Evolutionary conservation across 352 stramenopile genomes (phyloP).

Genomic region (Pythium myriotylum): DNA sequence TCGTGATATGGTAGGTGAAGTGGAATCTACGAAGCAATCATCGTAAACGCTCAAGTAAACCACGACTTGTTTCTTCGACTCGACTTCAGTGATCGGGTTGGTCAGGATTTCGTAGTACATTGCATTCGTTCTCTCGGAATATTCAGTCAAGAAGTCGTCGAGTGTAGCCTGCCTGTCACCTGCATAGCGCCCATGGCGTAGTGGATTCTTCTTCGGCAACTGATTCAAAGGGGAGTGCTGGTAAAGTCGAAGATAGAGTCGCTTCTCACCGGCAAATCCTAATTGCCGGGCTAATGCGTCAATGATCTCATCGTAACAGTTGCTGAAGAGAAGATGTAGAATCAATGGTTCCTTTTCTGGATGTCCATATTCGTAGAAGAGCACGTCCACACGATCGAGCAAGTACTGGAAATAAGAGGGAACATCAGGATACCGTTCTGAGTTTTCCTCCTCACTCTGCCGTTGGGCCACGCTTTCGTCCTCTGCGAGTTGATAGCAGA

Average conservation of each 20-base stretch:
- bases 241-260: conserved; percentile 74
- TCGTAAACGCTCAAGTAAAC: conserved; percentile 84
- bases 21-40: conserved; percentile 56
- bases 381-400: conserved; percentile 78
- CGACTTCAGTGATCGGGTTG: conserved; percentile 83
- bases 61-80: conserved; percentile 80
- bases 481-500: conserved; percentile 74
- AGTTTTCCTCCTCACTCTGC: not conserved
- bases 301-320: conserved; percentile 78
- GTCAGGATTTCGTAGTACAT: conserved; percentile 78
- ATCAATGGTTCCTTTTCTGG: conserved; percentile 51
- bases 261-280: conserved; percentile 40
- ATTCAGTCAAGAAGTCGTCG: conserved; percentile 74
- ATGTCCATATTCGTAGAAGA: conserved; percentile 58
- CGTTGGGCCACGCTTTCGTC: conserved; percentile 25
- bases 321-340: conserved; percentile 63
- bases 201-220: conserved; percentile 62
- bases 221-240: conserved; percentile 74
- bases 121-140: conserved; percentile 63
- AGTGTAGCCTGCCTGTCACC: conserved; percentile 62
- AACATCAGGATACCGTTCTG: conserved; percentile 68
- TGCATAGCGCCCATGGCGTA: conserved; percentile 68
- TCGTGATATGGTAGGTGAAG: conserved; percentile 32
- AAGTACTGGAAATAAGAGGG: conserved; percentile 83
- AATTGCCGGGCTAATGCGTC: conserved; percentile 54